These are phyloP conservation scores for Clitopilus hobsonii DNA, from an alignment of 768 basidiomycete genomes.

Conservation along the genomic window DNA sequence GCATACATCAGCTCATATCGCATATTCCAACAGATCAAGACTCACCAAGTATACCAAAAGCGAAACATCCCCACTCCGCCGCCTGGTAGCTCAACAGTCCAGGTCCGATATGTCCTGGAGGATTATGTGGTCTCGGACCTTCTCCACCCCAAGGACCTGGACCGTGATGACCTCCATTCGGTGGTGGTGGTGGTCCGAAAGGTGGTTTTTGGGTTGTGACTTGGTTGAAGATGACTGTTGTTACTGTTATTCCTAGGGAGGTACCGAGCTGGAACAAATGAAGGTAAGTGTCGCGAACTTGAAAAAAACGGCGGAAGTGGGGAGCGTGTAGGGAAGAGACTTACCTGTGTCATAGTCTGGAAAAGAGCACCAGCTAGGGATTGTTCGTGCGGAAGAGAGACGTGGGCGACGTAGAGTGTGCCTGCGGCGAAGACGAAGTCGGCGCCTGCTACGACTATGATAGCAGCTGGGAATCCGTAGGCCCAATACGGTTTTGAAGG, in stretches of 20 bases:
- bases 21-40: conserved; percentile 1
- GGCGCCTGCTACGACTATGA: conserved; percentile 65
- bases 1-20: not conserved
- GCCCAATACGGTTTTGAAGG: conserved; percentile 65
- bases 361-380: conserved; percentile 73
- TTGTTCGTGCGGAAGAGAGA: conserved; percentile 65
- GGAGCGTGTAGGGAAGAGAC: conserved; percentile 6
- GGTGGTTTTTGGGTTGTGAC: conserved; percentile 31
- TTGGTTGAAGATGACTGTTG: conserved; percentile 66
- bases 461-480: conserved; percentile 65
- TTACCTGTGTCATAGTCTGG: conserved; percentile 72
- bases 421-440: conserved; percentile 76
- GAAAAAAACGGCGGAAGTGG: too few species aligned
- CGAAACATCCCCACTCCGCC: conserved; percentile 63
- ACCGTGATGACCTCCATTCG: conserved; percentile 20
- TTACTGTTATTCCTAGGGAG: conserved; percentile 64
- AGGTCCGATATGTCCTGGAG: not conserved
- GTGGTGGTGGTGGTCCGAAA: conserved; percentile 12
- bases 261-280: conserved; percentile 48
- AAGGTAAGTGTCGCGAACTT: not conserved
- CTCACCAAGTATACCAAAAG: conserved; percentile 58
- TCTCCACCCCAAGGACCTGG: not conserved
- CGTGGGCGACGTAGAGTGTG: conserved; percentile 69
- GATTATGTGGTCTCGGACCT: conserved; percentile 17
- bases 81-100: conserved; percentile 49